phyloP scores from a whole-genome alignment of 129 eudicot genomes.

The Oenanthe sinensis region DNA sequence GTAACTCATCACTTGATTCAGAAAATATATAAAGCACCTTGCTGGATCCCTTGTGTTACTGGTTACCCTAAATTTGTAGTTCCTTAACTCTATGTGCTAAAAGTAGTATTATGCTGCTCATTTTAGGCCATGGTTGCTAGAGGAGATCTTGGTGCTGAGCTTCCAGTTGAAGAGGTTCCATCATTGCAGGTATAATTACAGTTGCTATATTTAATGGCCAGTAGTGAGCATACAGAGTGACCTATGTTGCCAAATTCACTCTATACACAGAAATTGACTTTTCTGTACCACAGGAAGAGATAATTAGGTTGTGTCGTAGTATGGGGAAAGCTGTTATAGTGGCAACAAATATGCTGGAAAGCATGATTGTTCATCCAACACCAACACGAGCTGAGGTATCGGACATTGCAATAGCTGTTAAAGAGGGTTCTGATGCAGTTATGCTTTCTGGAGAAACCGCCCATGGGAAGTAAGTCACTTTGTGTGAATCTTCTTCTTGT shows the following conservation, averaged over 20 bases:
- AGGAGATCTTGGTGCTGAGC: constrained; percentile 98
- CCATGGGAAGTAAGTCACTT: constrained; percentile 72
- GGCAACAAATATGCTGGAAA: constrained; percentile 97
- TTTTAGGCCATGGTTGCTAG: constrained; percentile 95
- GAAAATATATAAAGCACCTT: neutral
- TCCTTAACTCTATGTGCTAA: neutral
- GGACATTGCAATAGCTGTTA: constrained; percentile 93
- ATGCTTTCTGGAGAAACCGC: constrained; percentile 99
- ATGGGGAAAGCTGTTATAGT: constrained; percentile 97
- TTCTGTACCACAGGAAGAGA: constrained; percentile 58
- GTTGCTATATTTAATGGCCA: neutral
- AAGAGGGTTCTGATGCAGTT: constrained; percentile 96
- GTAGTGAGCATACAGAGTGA: neutral
- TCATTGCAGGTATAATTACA: constrained; percentile 67
- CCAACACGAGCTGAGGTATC: constrained; percentile 98
- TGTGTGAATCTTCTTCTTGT: neutral
- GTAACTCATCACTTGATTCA: neutral
- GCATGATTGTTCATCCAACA: constrained; percentile 99
- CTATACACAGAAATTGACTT: neutral
- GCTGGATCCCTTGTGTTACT: neutral
- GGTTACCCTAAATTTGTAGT: neutral
- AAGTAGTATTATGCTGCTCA: constrained; percentile 5
- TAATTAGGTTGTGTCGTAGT: constrained; percentile 77
- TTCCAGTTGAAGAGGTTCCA: constrained; percentile 97
- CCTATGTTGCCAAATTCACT: neutral